Evolutionary conservation across 768 basidiomycete genomes (phyloP).

Genomic region (Zangia roseola): DNA sequence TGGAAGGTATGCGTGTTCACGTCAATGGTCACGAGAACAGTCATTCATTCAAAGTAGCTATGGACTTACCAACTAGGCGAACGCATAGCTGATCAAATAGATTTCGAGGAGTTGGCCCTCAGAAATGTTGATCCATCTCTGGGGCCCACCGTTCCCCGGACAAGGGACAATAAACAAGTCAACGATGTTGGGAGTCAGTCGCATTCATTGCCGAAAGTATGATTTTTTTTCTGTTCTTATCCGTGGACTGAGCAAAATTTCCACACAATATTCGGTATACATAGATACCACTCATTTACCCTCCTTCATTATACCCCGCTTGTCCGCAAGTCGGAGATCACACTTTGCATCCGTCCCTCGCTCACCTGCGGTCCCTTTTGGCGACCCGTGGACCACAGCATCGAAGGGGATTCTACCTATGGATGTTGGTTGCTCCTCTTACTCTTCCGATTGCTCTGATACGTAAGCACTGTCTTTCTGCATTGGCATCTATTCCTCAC

Average conservation of each 20-base stretch:
- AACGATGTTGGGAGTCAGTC: conserved; percentile 14
- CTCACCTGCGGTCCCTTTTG: conserved; percentile 52
- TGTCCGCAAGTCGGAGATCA: conserved; percentile 29
- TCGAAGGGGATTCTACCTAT: conserved; percentile 60
- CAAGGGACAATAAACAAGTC: conserved; percentile 18
- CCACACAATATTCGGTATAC: neutral
- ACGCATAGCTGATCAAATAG: conserved; percentile 65
- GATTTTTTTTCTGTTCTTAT: neutral
- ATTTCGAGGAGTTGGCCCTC: conserved; percentile 78
- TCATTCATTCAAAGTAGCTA: conserved; percentile 38
- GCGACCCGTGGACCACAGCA: conserved; percentile 60
- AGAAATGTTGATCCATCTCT: conserved; percentile 70
- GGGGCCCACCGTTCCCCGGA: conserved; percentile 47
- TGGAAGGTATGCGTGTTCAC: conserved; percentile 61
- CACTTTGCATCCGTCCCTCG: conserved; percentile 33
- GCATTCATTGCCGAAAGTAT: conserved; percentile 12
- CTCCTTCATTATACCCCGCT: conserved; percentile 54
- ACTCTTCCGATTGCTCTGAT: conserved; percentile 77
- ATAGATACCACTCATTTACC: conserved; percentile 52
- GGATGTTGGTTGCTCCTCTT: conserved; percentile 65
- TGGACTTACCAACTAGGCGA: conserved; percentile 64
- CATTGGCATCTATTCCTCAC: neutral
- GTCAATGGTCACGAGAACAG: conserved; percentile 4
- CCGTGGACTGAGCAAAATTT: neutral
- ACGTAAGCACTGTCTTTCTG: conserved; percentile 46